Base-by-base conservation (phyloP, 163 green algal genomes). In the Scenedesmus sp. region DNA sequence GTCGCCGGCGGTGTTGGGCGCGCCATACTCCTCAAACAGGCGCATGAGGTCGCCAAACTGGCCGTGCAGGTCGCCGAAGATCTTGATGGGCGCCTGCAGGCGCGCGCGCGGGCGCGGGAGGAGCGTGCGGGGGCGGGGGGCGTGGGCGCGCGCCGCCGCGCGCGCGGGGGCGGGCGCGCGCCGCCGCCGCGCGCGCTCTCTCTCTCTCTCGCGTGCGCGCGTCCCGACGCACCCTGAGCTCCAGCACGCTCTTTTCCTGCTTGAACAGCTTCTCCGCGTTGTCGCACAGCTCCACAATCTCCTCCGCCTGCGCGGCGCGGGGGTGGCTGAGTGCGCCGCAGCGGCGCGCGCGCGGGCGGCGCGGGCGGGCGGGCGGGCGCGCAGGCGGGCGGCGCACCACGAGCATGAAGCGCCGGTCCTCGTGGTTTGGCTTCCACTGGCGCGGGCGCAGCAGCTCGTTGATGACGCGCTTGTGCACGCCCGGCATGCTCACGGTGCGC, bases 21-120 rank as follows among this genome's bases (percentile, higher is more conserved):
- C 94, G 44, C 96, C 96, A 80, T 99, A 99, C 90, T 99, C 96
- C 83, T 98, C 94, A 87, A 99, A 99, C 54, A 99, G 88, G 10
- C 96, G 92, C 96, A 99, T 99, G 34, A 99, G 87, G 89, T 99
- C 96, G 14, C 93, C 93, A 93, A 99, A 99, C 84, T 99, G 96
- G 29, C 96, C 96, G 74, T 99, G 96, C 73, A 99, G 87, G 84
- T 99, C 96, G 33, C 96, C 96, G 84, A 99, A 99, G 64, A 99
- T 97, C 89, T 99, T 99, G 47, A 99, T 91, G 54, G 96, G 96
- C 1, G 94, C 96, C 93, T 84, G 72, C n/a, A n/a, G n/a, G n/a
- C n/a, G n/a, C n/a, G n/a, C n/a, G n/a, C n/a, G n/a, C n/a, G n/a
- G n/a, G n/a, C n/a, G n/a, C n/a, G n/a, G n/a, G n/a, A n/a, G n/a